Base-by-base conservation (phyloP, 148 eudicot genomes). In the Amaranthus hypochondriacus region DNA sequence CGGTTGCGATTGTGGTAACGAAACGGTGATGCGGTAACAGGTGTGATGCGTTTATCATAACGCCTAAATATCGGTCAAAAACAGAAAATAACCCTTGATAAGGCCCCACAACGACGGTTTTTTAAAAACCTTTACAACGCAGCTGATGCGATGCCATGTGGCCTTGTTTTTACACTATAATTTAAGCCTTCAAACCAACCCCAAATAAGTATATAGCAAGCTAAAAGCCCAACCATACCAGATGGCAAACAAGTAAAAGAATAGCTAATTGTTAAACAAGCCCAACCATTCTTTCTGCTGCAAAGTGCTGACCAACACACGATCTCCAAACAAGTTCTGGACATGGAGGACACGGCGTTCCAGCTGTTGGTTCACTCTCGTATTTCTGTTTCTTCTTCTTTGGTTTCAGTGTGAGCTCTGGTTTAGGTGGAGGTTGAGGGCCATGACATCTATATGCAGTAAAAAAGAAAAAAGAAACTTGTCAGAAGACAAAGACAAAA, bases 261-360 rank as follows among this genome's bases (percentile, higher is more conserved):
- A 9, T 68, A 53, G 10, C 56, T 56, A 66, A 42, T 6, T 54
- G 11, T 21, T 70, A 47, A 77, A 69, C 59, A 69, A 48, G 56
- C 14, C 84, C 11, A 69, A 96, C 99, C 99, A 90, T 92, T 71
- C 84, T 87, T 76, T 96, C 97, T 43, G 91, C 92, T 73, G 90
- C 96, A 52, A 92, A 72, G 82, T 96, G 99, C 76, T 86, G 82
- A 42, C 99, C 99, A 81, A 89, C 75, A 74, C 99, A 96, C 59
- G 97, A 76, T 78, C 96, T 86, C 97, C 96, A 87, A 73, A 96
- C 94, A 65, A 89, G 89, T 85, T 92, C 96, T 57, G 99, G 92
- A 81, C 99, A 96, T 28, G 97, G 91, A 42, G 96, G 99, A 76
- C 99, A 96, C 55, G 87, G 77, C 62, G 85, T 79, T 71, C 99